phyloP scores from a whole-genome alignment of 306 rosid species.

The Acacia confusa region DNA sequence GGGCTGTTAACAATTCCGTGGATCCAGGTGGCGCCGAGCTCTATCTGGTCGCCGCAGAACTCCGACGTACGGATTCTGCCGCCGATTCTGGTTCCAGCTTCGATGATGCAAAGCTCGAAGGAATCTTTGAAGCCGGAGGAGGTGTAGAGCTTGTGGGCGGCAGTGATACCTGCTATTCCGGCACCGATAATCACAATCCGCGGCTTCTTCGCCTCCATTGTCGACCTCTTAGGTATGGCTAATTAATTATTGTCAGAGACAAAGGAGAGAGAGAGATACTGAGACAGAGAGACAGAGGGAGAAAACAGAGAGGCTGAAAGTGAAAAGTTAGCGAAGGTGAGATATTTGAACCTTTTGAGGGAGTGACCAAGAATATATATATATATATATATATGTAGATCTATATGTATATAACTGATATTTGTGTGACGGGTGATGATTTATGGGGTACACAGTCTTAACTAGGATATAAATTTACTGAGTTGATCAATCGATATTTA shows the following conservation, averaged over 20 bases:
- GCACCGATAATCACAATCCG: conserved; percentile 89
- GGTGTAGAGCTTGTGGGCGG: conserved; percentile 84
- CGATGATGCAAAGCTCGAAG: conserved; percentile 78
- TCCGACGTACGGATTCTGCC: conserved; percentile 89
- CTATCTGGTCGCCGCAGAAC: conserved; percentile 87
- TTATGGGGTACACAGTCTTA: background rate
- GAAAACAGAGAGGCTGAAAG: conserved; percentile 8
- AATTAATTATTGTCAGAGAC: background rate
- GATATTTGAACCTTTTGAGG: conserved; percentile 42
- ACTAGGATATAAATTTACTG: background rate
- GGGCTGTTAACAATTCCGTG: conserved; percentile 96
- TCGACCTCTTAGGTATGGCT: background rate
- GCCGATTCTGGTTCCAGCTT: conserved; percentile 84
- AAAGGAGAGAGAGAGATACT: background rate
- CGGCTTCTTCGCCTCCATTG: conserved; percentile 80
- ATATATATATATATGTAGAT: conserved; percentile 1
- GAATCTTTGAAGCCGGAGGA: conserved; percentile 52
- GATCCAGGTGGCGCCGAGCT: conserved; percentile 99
- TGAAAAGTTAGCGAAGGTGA: conserved; percentile 50
- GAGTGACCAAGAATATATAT: conserved; percentile 56
- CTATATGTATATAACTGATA: background rate
- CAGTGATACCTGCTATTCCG: conserved; percentile 96
- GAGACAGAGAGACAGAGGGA: background rate
- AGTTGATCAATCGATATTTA: background rate
- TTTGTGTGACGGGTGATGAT: background rate